phyloP scores from a whole-genome alignment of 2,329 filamentous ascomycete genomes.

The Aspergillus neotritici region DNA sequence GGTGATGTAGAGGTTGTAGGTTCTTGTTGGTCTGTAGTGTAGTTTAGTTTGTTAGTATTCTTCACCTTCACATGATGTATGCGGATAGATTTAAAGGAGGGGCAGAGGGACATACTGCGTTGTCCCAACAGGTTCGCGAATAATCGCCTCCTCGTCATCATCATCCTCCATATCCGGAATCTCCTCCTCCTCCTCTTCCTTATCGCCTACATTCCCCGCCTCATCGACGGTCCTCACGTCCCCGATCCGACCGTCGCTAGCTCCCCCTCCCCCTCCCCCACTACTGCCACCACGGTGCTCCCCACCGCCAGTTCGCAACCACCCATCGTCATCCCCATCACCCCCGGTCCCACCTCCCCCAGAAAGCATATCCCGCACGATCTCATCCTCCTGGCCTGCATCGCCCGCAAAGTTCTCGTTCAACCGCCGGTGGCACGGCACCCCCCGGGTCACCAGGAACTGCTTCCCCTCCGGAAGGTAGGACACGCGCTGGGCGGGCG shows the following conservation, averaged over 20 bases:
- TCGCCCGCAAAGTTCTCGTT: constrained; percentile 91
- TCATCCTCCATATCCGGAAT: constrained; percentile 99
- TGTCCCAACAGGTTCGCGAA: constrained; percentile 60
- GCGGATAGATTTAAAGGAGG: not conserved
- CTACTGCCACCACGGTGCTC: constrained; percentile 62
- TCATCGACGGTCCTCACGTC: constrained; percentile 88
- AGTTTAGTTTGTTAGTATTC: constrained; percentile 9
- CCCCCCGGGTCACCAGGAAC: constrained; percentile 88
- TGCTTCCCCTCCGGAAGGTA: constrained; percentile 88
- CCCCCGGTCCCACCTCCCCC: constrained; percentile 46
- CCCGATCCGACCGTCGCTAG: constrained; percentile 62
- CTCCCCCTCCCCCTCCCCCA: constrained; percentile 62
- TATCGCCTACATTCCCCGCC: constrained; percentile 76
- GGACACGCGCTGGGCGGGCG: constrained; percentile 67
- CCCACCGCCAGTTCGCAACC: constrained; percentile 80
- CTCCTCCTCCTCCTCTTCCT: constrained; percentile 61
- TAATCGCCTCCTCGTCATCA: constrained; percentile 91
- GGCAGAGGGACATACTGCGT: constrained; percentile 45
- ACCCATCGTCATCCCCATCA: constrained; percentile 79
- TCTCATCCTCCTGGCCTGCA: constrained; percentile 76
- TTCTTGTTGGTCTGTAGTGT: constrained; percentile 73
- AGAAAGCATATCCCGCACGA: constrained; percentile 71
- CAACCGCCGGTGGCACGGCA: constrained; percentile 85
- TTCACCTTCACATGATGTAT: too few species aligned
- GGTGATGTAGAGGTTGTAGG: constrained; percentile 98